Conservation (phyloP, 148 eudicot genomes). For the Salicornia ramosissima region DNA sequence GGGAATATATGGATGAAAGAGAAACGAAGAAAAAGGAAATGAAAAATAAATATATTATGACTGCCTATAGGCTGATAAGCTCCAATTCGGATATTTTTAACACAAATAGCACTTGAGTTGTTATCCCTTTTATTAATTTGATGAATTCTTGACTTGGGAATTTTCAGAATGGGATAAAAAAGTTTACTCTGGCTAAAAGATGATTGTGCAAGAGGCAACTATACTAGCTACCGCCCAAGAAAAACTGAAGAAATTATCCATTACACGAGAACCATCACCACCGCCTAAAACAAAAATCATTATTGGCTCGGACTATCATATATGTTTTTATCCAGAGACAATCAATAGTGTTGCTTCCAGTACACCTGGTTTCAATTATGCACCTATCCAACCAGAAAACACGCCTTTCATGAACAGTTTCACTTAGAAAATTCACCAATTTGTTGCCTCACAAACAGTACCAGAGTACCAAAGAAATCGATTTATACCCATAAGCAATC, state of each 20-base stretch:
- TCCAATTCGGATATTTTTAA: too few relatives aligned
- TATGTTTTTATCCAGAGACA: neutral
- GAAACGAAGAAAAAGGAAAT: neutral
- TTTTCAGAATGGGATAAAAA: too few relatives aligned
- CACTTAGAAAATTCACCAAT: neutral
- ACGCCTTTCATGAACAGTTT: neutral
- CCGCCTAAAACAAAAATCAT: neutral
- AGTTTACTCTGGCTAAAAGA: too few relatives aligned
- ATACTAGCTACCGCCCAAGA: too few relatives aligned
- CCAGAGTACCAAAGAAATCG: neutral
- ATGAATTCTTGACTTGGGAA: too few relatives aligned
- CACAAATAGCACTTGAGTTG: too few relatives aligned
- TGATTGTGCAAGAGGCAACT: too few relatives aligned
- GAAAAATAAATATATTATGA: too few relatives aligned
- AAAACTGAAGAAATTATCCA: neutral
- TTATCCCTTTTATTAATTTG: too few relatives aligned
- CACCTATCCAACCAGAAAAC: neutral
- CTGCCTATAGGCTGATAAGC: neutral
- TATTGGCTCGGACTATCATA: neutral
- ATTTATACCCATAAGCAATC: neutral
- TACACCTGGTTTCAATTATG: neutral
- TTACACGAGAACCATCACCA: neutral
- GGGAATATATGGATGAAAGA: neutral
- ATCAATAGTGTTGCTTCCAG: neutral
- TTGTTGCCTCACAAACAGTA: neutral